Percentiles rank a stretch among this genome's conserved stretches.
Conservation (phyloP, 257 asterid species). For the Agastache rugosa region DNA sequence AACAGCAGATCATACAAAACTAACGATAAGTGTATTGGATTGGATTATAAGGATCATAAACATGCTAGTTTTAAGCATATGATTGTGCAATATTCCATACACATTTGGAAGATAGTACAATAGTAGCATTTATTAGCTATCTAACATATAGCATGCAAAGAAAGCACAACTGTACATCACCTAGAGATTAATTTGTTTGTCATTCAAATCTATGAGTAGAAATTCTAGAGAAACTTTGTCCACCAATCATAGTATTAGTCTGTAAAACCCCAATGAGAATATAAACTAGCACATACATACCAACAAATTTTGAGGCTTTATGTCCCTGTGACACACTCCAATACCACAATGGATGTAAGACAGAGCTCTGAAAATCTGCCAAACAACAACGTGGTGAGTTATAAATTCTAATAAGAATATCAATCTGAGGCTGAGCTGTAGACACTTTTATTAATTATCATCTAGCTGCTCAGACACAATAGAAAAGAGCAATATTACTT, state of each 20-base stretch:
- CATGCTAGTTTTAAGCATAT: not conserved
- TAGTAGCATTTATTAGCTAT: not conserved
- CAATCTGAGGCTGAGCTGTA: conserved; percentile 22
- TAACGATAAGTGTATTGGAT: not conserved
- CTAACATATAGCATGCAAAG: conserved; percentile 26
- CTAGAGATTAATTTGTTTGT: conserved; percentile 18
- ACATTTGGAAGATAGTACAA: not conserved
- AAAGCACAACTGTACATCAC: not conserved
- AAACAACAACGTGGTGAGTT: conserved; percentile 33
- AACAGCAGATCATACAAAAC: not conserved
- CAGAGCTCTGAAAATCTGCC: conserved; percentile 94
- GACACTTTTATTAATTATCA: conserved; percentile 20
- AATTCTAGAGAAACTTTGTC: conserved; percentile 19
- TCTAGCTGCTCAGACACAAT: conserved; percentile 20
- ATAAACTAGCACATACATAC: conserved; percentile 49
- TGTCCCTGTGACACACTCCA: conserved; percentile 98
- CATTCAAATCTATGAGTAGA: conserved; percentile 18
- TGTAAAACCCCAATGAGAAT: conserved; percentile 5
- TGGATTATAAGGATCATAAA: conserved; percentile 15
- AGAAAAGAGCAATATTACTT: not conserved
- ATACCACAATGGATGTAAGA: conserved; percentile 84
- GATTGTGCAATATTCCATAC: not conserved
- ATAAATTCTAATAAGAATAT: conserved; percentile 3
- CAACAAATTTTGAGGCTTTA: conserved; percentile 97
- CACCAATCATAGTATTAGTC: conserved; percentile 1